A percentile compares a stretch with the other conserved stretches of the same genome.
Conservation (phyloP, 805 yeast species). For the Ogataea trehalophila region DNA sequence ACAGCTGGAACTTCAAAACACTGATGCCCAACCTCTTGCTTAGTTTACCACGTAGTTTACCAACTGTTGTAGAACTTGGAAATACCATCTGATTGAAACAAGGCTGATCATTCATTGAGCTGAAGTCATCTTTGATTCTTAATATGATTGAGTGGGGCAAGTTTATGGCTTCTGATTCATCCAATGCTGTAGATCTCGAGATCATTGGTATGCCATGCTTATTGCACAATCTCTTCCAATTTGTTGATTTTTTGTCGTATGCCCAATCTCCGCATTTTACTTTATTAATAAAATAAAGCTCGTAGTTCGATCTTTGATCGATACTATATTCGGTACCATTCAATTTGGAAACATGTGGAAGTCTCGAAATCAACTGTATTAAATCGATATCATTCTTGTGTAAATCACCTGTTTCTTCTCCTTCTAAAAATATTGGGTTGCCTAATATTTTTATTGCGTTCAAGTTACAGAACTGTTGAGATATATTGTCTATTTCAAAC, state of each 20-base stretch:
- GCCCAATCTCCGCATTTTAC: slow-evolving; percentile 32
- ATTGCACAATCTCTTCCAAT: slow-evolving; percentile 41
- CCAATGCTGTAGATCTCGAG: too few species aligned
- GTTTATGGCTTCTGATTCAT: neutral
- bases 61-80: slow-evolving; percentile 31
- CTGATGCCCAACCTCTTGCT: slow-evolving; percentile 19
- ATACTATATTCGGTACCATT: slow-evolving; percentile 52
- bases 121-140: too few species aligned
- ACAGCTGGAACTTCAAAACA: slow-evolving; percentile 22
- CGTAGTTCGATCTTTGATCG: slow-evolving; percentile 57
- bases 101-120: slow-evolving; percentile 1
- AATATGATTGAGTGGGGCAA: neutral
- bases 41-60: slow-evolving; percentile 32
- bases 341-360: slow-evolving; percentile 34
- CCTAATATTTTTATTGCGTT: slow-evolving; percentile 42
- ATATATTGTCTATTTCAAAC: slow-evolving; percentile 43
- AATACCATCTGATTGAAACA: slow-evolving; percentile 21
- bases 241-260: slow-evolving; percentile 18
- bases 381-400: slow-evolving; percentile 12
- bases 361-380: slow-evolving; percentile 18
- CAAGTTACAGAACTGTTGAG: slow-evolving; percentile 37
- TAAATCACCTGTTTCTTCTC: slow-evolving; percentile 8
- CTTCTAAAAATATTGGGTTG: slow-evolving; percentile 43
- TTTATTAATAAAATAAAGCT: slow-evolving; percentile 56
- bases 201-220: slow-evolving; percentile 30